Conservation (phyloP, 371 early-diverging fungal genomes). For the Haplosporangium sp. region DNA sequence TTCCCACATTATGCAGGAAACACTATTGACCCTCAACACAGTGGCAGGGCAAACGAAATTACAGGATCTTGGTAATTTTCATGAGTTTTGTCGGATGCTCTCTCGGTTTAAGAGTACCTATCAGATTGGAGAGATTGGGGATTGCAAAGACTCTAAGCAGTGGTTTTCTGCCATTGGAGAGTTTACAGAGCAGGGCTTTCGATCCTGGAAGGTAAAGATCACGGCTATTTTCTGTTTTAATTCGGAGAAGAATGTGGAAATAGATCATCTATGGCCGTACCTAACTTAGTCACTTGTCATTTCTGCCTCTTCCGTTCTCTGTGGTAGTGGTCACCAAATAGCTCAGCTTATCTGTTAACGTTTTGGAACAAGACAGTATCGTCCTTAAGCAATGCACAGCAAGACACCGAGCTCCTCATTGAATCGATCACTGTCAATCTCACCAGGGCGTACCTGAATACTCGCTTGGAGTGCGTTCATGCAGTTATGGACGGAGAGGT, state of each 20-base stretch:
- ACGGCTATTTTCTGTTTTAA: neutral
- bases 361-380: slow-evolving; percentile 88
- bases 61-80: slow-evolving; percentile 81
- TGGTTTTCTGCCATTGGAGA: slow-evolving; percentile 80
- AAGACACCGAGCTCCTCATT: slow-evolving; percentile 54
- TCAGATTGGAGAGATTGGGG: slow-evolving; percentile 81
- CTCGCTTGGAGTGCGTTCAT: slow-evolving; percentile 68
- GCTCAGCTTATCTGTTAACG: slow-evolving; percentile 79
- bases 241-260: no score
- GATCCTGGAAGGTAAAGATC: slow-evolving; percentile 73
- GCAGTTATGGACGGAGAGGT: slow-evolving; percentile 69
- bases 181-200: slow-evolving; percentile 82
- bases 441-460: slow-evolving; percentile 64
- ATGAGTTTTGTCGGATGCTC: slow-evolving; percentile 87
- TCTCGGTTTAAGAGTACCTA: slow-evolving; percentile 85
- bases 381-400: slow-evolving; percentile 67
- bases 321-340: slow-evolving; percentile 80
- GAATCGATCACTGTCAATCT: slow-evolving; percentile 52
- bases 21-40: slow-evolving; percentile 70
- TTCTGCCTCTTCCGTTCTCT: neutral
- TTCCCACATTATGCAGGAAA: slow-evolving; percentile 76
- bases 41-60: slow-evolving; percentile 65
- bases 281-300: neutral
- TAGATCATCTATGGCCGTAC: neutral
- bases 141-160: slow-evolving; percentile 72